Base-by-base conservation (phyloP, 2,329 filamentous ascomycete genomes). In the Alternaria angustiovoidea region DNA sequence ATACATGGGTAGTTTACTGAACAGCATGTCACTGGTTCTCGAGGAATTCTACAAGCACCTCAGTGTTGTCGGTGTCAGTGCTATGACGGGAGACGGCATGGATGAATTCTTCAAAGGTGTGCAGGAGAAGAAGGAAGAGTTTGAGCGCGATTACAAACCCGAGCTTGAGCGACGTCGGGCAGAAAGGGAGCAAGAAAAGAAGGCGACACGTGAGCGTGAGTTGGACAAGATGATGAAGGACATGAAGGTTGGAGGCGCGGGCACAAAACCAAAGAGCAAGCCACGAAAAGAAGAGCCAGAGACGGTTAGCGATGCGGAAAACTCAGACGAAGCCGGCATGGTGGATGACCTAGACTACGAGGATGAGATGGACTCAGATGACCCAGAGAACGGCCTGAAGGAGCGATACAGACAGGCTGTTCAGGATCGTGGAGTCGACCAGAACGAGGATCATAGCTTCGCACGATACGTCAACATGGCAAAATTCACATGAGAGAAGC, bases 1-100 rank as follows among this genome's bases (percentile, higher is more conserved):
- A 14, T 99, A 99, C 81, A 98, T 99, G 95, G 91, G 92, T 55
- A 96, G 91, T 67, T 81, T 98, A 56, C 85, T 99, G 53, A 98
- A 97, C 84, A 97, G 93, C 74, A 99, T 99, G 95, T 97, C 93
- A 74, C 83, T 98, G 63, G 93, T 99, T 86, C 84, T 99, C 34
- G 95, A 99, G 73, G 95, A 99, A 77, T 99, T 99, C 75, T 99
- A 99, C 79, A 89, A 92, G 39, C 93, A 98, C 74, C 83, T 99
- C 34, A 96, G 88, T 73, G 92, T 99, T 8, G 94, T 99, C 0
- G 93, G 91, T 0, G 96, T 99, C 12, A 96, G 92, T 68, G 91
- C 93, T 7, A 94, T 97, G 87, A 92, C 94, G 0, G 95, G 95
- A 22, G 89, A 91, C 0, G 96, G 95, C 4, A 88, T 99, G 32